Conservation (phyloP, 805 yeast species). For the Scheffersomyces amazonensis region DNA sequence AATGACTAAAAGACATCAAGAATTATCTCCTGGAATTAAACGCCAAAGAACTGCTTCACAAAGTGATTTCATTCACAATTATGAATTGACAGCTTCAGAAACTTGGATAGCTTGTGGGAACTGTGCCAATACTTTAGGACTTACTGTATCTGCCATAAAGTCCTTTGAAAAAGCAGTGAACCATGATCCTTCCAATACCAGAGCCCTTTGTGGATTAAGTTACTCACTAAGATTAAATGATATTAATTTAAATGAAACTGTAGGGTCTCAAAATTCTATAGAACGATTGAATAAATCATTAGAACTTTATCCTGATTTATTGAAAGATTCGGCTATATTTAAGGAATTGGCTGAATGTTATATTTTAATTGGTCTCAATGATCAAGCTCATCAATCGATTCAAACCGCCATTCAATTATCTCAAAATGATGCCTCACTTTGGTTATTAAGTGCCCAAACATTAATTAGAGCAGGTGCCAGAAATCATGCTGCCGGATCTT, state of each 20-base stretch:
- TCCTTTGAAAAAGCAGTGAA: constrained; percentile 42
- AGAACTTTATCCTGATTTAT: constrained; percentile 33
- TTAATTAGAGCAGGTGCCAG: constrained; percentile 42
- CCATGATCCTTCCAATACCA: constrained; percentile 37
- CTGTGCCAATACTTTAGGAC: constrained; percentile 43
- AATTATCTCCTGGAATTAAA: not conserved
- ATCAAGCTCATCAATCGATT: constrained; percentile 50
- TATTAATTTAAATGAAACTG: constrained; percentile 31
- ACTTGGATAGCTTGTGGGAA: constrained; percentile 48
- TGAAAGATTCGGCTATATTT: constrained; percentile 39
- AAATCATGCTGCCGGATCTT: constrained; percentile 45
- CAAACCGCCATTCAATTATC: constrained; percentile 38
- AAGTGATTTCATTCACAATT: constrained; percentile 4
- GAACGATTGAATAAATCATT: constrained; percentile 39
- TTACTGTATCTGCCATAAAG: constrained; percentile 36
- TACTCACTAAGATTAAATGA: constrained; percentile 39
- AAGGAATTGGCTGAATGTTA: constrained; percentile 54
- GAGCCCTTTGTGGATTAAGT: constrained; percentile 44
- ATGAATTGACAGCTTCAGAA: constrained; percentile 26
- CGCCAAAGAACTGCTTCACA: not conserved
- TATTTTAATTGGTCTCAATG: constrained; percentile 42
- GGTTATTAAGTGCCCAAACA: constrained; percentile 50
- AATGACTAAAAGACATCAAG: not conserved
- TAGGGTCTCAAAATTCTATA: constrained; percentile 39
- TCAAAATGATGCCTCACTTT: constrained; percentile 43